A percentile compares a stretch with the other conserved stretches of the same genome.
phyloP scores from a whole-genome alignment of 805 yeast species.

The Hermanozyma aechmeae region DNA sequence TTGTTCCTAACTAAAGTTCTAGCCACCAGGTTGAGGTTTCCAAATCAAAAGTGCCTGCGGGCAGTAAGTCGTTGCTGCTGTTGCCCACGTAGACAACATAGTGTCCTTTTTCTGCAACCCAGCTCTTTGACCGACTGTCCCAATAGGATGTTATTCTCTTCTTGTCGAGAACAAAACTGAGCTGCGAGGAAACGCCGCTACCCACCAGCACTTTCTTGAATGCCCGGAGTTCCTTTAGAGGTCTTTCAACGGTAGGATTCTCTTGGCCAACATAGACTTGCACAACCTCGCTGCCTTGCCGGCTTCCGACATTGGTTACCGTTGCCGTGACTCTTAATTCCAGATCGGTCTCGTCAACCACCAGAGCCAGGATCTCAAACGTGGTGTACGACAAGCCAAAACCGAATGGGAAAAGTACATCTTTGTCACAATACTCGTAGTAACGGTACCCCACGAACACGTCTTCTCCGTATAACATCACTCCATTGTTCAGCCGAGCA shows the following conservation, averaged over 20 bases:
- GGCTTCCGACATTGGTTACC: conserved; percentile 39
- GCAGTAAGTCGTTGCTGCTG: conserved; percentile 18
- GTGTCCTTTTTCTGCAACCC: conserved; percentile 44
- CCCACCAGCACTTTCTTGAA: conserved; percentile 40
- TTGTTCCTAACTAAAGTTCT: neutral
- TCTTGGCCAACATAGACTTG: conserved; percentile 42
- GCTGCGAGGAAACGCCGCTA: conserved; percentile 34
- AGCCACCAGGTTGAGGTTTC: conserved; percentile 2
- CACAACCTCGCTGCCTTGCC: conserved; percentile 44
- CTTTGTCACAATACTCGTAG: neutral
- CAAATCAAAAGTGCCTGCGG: conserved; percentile 12
- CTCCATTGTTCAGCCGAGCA: too few species aligned
- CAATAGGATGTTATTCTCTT: conserved; percentile 48
- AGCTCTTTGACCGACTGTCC: conserved; percentile 37
- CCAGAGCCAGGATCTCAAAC: neutral
- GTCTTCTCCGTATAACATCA: neutral
- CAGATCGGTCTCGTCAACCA: neutral
- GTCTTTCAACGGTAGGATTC: conserved; percentile 36
- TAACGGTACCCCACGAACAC: neutral
- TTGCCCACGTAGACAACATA: conserved; percentile 42
- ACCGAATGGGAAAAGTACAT: neutral
- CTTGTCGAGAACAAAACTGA: conserved; percentile 26
- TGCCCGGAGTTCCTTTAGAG: conserved; percentile 52
- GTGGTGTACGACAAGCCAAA: neutral
- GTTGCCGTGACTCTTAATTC: conserved; percentile 22